Evolutionary conservation across 805 yeast genomes (phyloP), one percentile per base, ranked within the genome.

Genomic region (Ogataea philodendri): DNA sequence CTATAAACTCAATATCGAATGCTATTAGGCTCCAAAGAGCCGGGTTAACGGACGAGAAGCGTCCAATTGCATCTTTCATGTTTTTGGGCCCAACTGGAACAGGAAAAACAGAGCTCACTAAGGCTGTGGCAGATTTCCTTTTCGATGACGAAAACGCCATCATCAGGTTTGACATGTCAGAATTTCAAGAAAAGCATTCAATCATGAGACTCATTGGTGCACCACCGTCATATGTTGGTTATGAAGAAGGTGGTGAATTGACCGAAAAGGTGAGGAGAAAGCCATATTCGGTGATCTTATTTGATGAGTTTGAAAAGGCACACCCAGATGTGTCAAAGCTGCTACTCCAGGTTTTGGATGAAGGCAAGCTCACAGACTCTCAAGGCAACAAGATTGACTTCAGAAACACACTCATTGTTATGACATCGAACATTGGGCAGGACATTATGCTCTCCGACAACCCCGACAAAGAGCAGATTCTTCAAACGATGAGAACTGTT

Each of bases 61-160:
- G 97, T 43, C 98, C 98, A 5, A 89, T 90, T 51, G 97, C 97
- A 1, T 84, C 95, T 37, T 93, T 93, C 62, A 82, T 90, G 83
- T 93, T 93, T 62, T 69, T 93, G 47, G 98, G 98, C 15, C 97
- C 98, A 35, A 93, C 98, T 0, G 98, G 98, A 65, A 90, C 97
- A 0, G 98, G 98, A 65, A 90, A 90, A 62, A 93, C 98, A 1
- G 97, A 93, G 60, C 71, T 93, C 34, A 89, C 97, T 6, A 90
- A 93, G 60, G 81, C 94, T 0, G 71, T 90, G 39, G 96, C 97
- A 2, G 88, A 87, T 51, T 93, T 93, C 52, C 63, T 90, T 51
- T 93, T 93, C 63, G 93, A 88, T 54, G 90, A 90, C 59, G 87
- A 85, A 53, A 71, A 78, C 27, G 77, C 96, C 7, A 88, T 90